Base-by-base conservation (phyloP, 2,329 filamentous ascomycete species). In the Geoglossum cookeanum region DNA sequence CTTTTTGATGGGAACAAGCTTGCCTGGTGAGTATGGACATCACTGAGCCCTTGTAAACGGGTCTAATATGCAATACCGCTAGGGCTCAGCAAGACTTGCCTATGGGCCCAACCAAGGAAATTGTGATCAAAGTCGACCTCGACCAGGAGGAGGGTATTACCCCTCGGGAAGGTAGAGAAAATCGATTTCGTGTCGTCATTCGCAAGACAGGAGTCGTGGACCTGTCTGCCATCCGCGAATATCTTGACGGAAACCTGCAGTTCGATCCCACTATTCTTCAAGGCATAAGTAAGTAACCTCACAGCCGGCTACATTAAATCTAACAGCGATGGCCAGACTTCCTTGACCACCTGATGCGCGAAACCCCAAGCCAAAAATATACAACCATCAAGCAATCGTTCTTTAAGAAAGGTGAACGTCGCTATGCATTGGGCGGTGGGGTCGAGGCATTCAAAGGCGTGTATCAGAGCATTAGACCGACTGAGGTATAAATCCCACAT, bases 371-470 rank as follows among this genome's bases (percentile, higher is more conserved):
- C 0, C 71, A 80, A 63, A 71, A 75, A 1, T 80, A 87, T 64
- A 74, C 83, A 0, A 70, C 80, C 0, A 85, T 96, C 68, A 91
- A 88, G 68, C 81, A 90, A 11, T 87, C 83, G 6, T 94, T 95
- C 66, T 97, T 94, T 69, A 1, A 63, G 72, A 0, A 76, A 76
- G 1, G 65, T 75, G 27, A 69, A 72, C 0, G 69, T 65, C 48
- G 67, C 67, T 15, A 33, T 5, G 69, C 75, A 3, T 76, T 95
- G n/a, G 78, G 81, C 37, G 72, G 76, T 27, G 80, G 75, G 58
- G 74, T 92, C 1, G 81, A 89, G 65, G 87, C 88, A 0, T 83
- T 87, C 72, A 95, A 94, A 67, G 92, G 92, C 33, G 84, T 89
- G 3, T 97, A 95, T 64, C 81, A 88, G 8, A 89, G 90, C 0